These are phyloP conservation scores for Trichoderma koningii DNA, from an alignment of 2,329 filamentous ascomycete genomes.

Conservation along the genomic window DNA sequence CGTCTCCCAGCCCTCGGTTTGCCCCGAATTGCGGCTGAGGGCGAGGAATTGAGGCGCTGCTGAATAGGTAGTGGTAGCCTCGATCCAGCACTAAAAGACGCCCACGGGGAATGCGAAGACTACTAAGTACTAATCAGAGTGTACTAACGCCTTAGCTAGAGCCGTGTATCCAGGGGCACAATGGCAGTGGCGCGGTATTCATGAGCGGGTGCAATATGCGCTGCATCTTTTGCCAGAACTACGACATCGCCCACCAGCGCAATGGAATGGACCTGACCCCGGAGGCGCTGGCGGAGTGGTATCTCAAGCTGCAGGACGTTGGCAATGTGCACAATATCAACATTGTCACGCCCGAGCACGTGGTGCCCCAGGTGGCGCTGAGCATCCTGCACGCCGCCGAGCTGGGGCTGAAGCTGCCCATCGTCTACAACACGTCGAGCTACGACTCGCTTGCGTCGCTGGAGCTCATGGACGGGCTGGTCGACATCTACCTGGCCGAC, in stretches of 20 bases:
- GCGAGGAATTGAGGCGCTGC: background rate
- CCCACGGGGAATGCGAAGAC: background rate
- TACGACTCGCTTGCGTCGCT: constrained; percentile 77
- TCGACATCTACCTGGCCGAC: constrained; percentile 86
- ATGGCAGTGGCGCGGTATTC: constrained; percentile 79
- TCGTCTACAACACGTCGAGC: constrained; percentile 83
- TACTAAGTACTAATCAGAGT: background rate
- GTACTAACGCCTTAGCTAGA: constrained; percentile 47
- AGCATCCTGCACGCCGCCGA: constrained; percentile 73
- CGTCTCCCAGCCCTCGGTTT: constrained; percentile 33
- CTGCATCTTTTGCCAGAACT: constrained; percentile 79
- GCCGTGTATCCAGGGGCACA: constrained; percentile 79
- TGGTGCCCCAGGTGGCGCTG: constrained; percentile 79
- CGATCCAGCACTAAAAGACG: background rate
- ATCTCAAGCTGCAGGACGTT: constrained; percentile 75
- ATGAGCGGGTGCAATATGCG: constrained; percentile 75
- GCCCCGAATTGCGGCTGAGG: background rate
- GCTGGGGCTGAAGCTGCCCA: constrained; percentile 68
- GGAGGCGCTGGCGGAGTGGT: constrained; percentile 79
- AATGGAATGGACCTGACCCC: constrained; percentile 79
- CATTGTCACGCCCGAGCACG: constrained; percentile 82
- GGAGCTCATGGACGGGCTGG: constrained; percentile 71
- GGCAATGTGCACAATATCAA: constrained; percentile 91
- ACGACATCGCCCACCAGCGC: constrained; percentile 80
- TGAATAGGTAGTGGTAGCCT: background rate